Percentiles rank a stretch among this genome's conserved stretches.
Conservation (phyloP, 2,329 filamentous ascomycete genomes). For the Lanzia echinophila region DNA sequence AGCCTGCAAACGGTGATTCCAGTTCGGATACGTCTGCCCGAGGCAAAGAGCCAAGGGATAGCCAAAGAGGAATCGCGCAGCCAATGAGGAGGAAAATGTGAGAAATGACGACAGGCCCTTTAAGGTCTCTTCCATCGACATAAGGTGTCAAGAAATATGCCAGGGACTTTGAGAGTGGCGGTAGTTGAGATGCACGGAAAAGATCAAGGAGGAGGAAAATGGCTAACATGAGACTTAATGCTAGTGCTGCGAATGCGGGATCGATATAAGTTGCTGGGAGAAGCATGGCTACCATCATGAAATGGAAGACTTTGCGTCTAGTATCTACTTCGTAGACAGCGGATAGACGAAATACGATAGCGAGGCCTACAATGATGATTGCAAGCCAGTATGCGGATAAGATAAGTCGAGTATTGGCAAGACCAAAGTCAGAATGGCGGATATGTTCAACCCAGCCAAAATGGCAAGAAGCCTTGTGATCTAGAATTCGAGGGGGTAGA, state of each 20-base stretch:
- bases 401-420: slow-evolving; percentile 74
- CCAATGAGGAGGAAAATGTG: slow-evolving; percentile 95
- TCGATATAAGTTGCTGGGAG: slow-evolving; percentile 82
- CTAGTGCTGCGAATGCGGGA: slow-evolving; percentile 73
- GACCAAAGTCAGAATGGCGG: slow-evolving; percentile 59
- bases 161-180: slow-evolving; percentile 79
- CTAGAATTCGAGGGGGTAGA: slow-evolving; percentile 47
- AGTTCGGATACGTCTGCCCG: too few species aligned
- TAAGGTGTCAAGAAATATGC: slow-evolving; percentile 86
- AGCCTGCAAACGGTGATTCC: too few species aligned
- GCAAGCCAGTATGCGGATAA: slow-evolving; percentile 66
- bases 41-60: slow-evolving; percentile 55
- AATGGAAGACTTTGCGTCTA: slow-evolving; percentile 92
- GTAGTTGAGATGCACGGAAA: slow-evolving; percentile 82
- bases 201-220: slow-evolving; percentile 86
- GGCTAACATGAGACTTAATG: slow-evolving; percentile 70
- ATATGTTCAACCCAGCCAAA: slow-evolving; percentile 58
- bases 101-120: slow-evolving; percentile 89
- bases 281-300: slow-evolving; percentile 96
- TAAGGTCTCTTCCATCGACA: slow-evolving; percentile 86
- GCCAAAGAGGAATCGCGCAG: slow-evolving; percentile 90
- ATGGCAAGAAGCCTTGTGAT: slow-evolving; percentile 36
- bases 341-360: slow-evolving; percentile 68
- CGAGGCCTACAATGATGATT: slow-evolving; percentile 65
- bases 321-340: slow-evolving; percentile 87